Percentiles rank a stretch among this genome's conserved stretches.
phyloP scores from a whole-genome alignment of 2,329 filamentous ascomycete genomes.

The Colletotrichum ledebouriae region DNA sequence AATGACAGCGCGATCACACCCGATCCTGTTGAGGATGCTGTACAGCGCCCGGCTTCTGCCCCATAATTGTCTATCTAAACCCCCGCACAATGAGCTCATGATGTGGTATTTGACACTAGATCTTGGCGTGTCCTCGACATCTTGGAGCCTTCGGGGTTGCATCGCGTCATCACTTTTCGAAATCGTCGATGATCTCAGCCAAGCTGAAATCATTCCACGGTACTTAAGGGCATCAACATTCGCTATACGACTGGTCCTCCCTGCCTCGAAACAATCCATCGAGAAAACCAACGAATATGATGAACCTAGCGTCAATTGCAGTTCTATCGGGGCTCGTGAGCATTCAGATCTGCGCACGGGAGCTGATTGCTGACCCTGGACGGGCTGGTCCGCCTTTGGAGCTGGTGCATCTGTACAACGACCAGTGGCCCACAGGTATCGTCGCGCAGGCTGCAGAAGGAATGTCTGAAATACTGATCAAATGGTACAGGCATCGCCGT shows the following conservation, averaged over 20 bases:
- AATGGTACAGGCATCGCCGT: conserved; percentile 2
- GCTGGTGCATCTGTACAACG: conserved; percentile 13
- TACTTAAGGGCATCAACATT: too few relatives aligned
- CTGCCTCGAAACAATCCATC: too few relatives aligned
- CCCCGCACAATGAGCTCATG: conserved; percentile 7
- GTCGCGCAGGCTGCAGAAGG: not conserved
- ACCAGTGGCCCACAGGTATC: conserved; percentile 25
- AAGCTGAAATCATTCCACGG: not conserved
- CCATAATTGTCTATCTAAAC: not conserved
- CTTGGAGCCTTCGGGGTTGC: not conserved
- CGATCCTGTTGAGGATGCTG: too few relatives aligned
- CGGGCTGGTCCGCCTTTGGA: conserved; percentile 17
- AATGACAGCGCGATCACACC: too few relatives aligned
- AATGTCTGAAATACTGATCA: not conserved
- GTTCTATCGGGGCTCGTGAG: not conserved
- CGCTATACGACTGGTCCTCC: too few relatives aligned
- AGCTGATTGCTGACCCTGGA: conserved; percentile 4
- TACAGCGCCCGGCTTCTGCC: not conserved
- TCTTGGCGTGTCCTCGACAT: too few relatives aligned
- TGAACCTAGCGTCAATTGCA: not conserved
- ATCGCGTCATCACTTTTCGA: not conserved
- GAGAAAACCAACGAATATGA: not conserved
- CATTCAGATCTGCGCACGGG: not conserved
- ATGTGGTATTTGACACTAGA: not conserved
- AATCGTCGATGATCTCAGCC: not conserved